Conservation (phyloP, 2,329 filamentous ascomycete species). For the Salinomyces thailandicus region DNA sequence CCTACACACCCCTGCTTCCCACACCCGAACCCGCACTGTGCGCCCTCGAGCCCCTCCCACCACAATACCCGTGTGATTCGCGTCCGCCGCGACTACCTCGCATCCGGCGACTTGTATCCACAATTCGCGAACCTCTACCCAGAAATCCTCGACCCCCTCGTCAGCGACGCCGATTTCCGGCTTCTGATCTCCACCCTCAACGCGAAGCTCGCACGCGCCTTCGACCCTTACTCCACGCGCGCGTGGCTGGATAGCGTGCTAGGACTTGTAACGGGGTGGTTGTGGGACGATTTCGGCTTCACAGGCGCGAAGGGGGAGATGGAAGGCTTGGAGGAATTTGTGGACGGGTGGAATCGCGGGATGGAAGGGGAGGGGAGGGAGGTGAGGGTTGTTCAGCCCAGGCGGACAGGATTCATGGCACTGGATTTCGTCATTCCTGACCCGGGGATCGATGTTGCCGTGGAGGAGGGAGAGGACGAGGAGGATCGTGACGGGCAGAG, state of each 20-base stretch:
- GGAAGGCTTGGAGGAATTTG: constrained; percentile 62
- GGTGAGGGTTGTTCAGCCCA: constrained; percentile 66
- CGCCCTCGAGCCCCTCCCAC: constrained; percentile 63
- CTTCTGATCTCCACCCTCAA: constrained; percentile 74
- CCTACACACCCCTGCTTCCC: constrained; percentile 90
- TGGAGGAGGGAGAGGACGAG: constrained; percentile 13
- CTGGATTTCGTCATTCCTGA: constrained; percentile 74
- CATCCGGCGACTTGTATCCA: constrained; percentile 79
- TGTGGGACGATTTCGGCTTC: constrained; percentile 84
- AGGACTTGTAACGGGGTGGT: constrained; percentile 77
- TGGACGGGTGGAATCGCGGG: constrained; percentile 76
- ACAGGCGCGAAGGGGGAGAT: constrained; percentile 65
- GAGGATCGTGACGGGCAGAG: constrained; percentile 12
- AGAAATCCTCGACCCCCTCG: constrained; percentile 80
- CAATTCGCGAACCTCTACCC: constrained; percentile 93
- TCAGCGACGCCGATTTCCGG: constrained; percentile 80
- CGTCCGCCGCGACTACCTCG: constrained; percentile 78
- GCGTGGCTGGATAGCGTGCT: constrained; percentile 72
- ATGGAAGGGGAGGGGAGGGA: constrained; percentile 46
- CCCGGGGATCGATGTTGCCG: constrained; percentile 49
- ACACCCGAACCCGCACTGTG: constrained; percentile 84
- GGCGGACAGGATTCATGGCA: constrained; percentile 79
- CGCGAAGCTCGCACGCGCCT: constrained; percentile 60
- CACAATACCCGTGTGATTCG: constrained; percentile 78
- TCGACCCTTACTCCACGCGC: constrained; percentile 64